A percentile compares a stretch with the other conserved stretches of the same genome.
phyloP scores from a whole-genome alignment of 192 early-diverging fungal genomes.

The Backusella westeae region DNA sequence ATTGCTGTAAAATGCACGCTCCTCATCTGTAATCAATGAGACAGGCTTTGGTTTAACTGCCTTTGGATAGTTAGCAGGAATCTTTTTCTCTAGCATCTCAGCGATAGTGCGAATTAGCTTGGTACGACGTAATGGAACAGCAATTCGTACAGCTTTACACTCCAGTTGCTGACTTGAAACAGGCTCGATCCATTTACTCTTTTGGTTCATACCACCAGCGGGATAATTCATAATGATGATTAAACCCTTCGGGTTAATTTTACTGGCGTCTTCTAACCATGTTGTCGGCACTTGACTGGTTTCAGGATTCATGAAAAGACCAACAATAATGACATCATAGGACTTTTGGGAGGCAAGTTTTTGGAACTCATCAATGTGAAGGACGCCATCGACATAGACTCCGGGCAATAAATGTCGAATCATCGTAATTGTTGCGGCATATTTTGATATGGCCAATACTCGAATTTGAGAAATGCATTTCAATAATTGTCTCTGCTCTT shows the following conservation, averaged over 20 bases:
- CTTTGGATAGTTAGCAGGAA: constrained; percentile 26
- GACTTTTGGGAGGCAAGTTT: background rate
- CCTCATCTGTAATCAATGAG: constrained; percentile 36
- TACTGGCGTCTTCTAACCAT: constrained; percentile 10
- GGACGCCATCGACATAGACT: constrained; percentile 9
- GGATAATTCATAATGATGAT: constrained; percentile 33
- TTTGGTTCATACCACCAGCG: constrained; percentile 12
- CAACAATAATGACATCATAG: constrained; percentile 31
- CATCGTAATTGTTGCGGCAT: constrained; percentile 20
- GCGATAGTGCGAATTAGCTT: constrained; percentile 44
- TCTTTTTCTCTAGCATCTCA: constrained; percentile 32
- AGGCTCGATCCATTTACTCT: background rate
- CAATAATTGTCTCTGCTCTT: background rate
- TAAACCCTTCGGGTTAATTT: background rate
- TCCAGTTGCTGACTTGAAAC: background rate
- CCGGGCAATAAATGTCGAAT: constrained; percentile 16
- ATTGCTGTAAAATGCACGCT: constrained; percentile 33
- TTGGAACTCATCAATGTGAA: constrained; percentile 5
- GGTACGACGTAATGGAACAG: constrained; percentile 40
- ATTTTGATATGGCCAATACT: constrained; percentile 17
- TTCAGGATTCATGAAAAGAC: constrained; percentile 16
- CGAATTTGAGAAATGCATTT: constrained; percentile 1
- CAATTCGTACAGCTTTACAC: constrained; percentile 35
- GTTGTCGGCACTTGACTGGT: background rate
- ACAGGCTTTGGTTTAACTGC: constrained; percentile 30